Percentiles rank a stretch among this genome's conserved stretches.
Evolutionary conservation across 768 basidiomycete genomes (phyloP).

Genomic region (Asterophora lycoperdoides): DNA sequence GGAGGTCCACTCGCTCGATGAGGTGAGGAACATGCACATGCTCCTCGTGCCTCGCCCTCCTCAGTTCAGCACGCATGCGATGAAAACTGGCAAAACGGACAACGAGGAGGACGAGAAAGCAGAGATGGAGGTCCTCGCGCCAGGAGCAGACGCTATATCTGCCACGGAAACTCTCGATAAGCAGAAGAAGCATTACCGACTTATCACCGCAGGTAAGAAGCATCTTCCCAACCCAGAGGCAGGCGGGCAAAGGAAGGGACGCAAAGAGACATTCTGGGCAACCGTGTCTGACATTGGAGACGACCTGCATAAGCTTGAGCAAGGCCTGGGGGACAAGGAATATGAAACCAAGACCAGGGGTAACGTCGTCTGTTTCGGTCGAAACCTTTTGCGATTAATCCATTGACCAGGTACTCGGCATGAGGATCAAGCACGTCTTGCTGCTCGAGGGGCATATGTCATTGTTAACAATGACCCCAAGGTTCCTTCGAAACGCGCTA

Average conservation of each 20-base stretch:
- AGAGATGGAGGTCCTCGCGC: constrained; percentile 36
- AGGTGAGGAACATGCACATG: constrained; percentile 55
- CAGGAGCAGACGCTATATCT: constrained; percentile 49
- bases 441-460: constrained; percentile 55
- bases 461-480: constrained; percentile 47
- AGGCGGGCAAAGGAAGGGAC: constrained; percentile 24
- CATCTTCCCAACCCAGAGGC: constrained; percentile 44
- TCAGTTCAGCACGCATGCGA: constrained; percentile 27
- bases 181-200: constrained; percentile 42
- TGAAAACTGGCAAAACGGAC: constrained; percentile 4
- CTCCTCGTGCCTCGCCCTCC: constrained; percentile 55
- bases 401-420: constrained; percentile 42
- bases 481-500: constrained; percentile 42
- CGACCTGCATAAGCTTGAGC: constrained; percentile 43
- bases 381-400: background rate
- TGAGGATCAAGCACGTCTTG: constrained; percentile 47
- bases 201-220: constrained; percentile 58
- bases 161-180: constrained; percentile 30
- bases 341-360: constrained; percentile 64
- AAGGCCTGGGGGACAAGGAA: constrained; percentile 43
- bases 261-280: constrained; percentile 52
- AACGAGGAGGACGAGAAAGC: constrained; percentile 22
- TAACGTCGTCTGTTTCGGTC: constrained; percentile 17
- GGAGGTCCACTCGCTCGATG: constrained; percentile 51
- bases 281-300: constrained; percentile 47